Evolutionary conservation across 2,329 filamentous ascomycete species (phyloP).

Genomic region (Clonostachys sp.): DNA sequence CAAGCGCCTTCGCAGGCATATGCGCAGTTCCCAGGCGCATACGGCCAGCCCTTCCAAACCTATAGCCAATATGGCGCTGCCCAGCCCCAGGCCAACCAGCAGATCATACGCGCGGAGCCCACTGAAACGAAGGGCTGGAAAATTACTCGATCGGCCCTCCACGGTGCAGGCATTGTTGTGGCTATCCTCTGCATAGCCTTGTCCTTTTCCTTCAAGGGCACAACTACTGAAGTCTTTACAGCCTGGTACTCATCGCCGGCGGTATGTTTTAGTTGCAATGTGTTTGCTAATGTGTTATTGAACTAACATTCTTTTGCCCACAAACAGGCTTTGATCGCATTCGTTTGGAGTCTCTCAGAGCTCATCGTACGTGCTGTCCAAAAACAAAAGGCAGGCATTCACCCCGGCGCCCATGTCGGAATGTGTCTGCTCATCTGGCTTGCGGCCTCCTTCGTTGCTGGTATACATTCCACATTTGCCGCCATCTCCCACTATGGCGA

Average conservation of each 20-base stretch:
- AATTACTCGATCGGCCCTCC: slow-evolving; percentile 21
- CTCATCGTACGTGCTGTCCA: slow-evolving; percentile 26
- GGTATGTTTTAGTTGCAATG: slow-evolving; percentile 1
- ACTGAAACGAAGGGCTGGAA: slow-evolving; percentile 14
- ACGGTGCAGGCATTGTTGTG: slow-evolving; percentile 14
- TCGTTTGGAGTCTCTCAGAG: slow-evolving; percentile 32
- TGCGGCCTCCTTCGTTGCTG: slow-evolving; percentile 15
- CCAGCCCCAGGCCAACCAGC: slow-evolving; percentile 5
- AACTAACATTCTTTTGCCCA: too few species aligned
- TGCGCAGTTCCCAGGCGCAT: slow-evolving; percentile 11
- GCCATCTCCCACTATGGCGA: neutral
- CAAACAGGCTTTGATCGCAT: slow-evolving; percentile 22
- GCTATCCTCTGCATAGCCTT: slow-evolving; percentile 18
- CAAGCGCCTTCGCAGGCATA: slow-evolving; percentile 1
- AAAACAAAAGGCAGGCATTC: slow-evolving; percentile 25
- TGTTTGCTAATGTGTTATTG: neutral
- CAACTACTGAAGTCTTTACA: slow-evolving; percentile 3
- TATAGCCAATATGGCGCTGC: slow-evolving; percentile 8
- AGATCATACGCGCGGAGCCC: slow-evolving; percentile 2
- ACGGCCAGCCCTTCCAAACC: slow-evolving; percentile 14
- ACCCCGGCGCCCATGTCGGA: slow-evolving; percentile 37
- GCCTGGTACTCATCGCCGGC: slow-evolving; percentile 5
- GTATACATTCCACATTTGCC: slow-evolving; percentile 10
- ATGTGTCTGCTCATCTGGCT: slow-evolving; percentile 36
- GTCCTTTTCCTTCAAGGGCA: slow-evolving; percentile 12